phyloP scores from a whole-genome alignment of 176 grass and related monocot genomes.

The Avena sativa region DNA sequence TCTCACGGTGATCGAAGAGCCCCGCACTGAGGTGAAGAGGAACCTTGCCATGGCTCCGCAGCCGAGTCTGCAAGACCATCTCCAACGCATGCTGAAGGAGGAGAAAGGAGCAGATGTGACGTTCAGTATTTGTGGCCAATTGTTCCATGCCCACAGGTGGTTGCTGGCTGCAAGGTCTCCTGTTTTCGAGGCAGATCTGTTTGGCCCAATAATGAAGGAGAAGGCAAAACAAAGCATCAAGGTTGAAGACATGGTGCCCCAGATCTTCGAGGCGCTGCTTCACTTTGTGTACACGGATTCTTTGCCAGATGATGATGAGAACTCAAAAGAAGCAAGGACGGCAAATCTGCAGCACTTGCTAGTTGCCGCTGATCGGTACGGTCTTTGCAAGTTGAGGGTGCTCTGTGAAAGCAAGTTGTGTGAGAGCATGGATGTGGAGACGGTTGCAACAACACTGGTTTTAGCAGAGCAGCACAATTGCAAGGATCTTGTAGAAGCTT shows the following conservation, averaged over 20 bases:
- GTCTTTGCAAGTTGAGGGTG: neutral
- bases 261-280: neutral
- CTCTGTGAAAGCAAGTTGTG: conserved; percentile 9
- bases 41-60: neutral
- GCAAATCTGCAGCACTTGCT: neutral
- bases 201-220: neutral
- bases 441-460: neutral
- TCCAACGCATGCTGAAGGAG: neutral
- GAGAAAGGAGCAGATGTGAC: conserved; percentile 1
- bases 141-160: neutral
- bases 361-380: conserved; percentile 33
- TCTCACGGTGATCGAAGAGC: neutral
- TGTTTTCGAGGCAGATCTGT: neutral
- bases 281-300: neutral
- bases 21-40: neutral
- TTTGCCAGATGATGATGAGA: neutral
- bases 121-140: neutral
- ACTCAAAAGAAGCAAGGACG: neutral
- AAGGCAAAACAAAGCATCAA: neutral
- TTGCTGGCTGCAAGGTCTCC: neutral
- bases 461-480: conserved; percentile 34
- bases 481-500: neutral
- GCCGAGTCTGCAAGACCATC: neutral
- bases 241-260: neutral
- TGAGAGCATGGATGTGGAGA: neutral